Evolutionary conservation across 306 rosid genomes (phyloP).

Genomic region (Begonia loranthoides): DNA sequence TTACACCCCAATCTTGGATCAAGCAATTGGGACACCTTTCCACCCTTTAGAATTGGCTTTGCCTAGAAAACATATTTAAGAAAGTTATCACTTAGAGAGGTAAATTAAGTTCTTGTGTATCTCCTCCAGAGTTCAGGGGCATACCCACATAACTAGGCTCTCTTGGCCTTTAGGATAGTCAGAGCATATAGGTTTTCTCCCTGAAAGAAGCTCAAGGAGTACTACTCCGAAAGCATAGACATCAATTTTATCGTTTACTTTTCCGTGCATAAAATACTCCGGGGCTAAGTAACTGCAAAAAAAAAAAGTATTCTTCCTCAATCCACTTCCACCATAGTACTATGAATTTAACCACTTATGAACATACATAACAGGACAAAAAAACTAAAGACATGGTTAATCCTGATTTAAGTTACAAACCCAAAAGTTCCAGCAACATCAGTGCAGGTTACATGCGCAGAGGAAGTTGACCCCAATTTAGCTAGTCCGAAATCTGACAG

Average conservation of each 20-base stretch:
- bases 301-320: conserved; percentile 8
- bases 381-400: no score
- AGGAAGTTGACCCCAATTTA: conserved; percentile 61
- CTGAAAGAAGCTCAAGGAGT: conserved; percentile 89
- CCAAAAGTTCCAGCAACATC: conserved; percentile 98
- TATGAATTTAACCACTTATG: no score
- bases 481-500: conserved; percentile 98
- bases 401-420: conserved; percentile 28
- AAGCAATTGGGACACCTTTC: conserved; percentile 53
- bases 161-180: conserved; percentile 77
- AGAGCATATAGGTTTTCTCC: conserved; percentile 77
- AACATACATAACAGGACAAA: no score
- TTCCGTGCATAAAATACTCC: conserved; percentile 93
- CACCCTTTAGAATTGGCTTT: conserved; percentile 56
- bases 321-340: no score
- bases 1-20: conserved; percentile 57
- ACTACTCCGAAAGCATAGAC: conserved; percentile 91
- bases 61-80: conserved; percentile 41
- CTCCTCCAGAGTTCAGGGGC: conserved; percentile 3
- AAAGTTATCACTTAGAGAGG: conserved; percentile 9
- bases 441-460: conserved; percentile 71
- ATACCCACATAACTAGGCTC: conserved; percentile 97
- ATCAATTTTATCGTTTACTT: conserved; percentile 77
- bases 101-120: neutral
- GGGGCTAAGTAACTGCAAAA: conserved; percentile 89